Base-by-base conservation (phyloP, 2,329 filamentous ascomycete species). In the Alternaria arbusti region DNA sequence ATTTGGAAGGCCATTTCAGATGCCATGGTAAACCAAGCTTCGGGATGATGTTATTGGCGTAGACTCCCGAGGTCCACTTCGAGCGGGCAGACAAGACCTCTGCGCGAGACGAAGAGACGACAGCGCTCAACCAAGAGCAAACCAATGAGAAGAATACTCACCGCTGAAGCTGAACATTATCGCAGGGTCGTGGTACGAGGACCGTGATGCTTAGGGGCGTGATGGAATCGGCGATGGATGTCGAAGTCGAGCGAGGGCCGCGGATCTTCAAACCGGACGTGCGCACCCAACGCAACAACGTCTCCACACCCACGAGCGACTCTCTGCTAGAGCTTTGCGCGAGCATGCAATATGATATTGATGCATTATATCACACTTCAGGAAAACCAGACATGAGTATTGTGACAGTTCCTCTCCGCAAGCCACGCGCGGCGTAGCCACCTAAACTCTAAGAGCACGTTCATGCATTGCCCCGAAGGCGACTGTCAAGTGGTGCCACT, bases 141-240 rank as follows among this genome's bases (percentile, higher is more conserved):
- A 22, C 44, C 30, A 40, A 40, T 43, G 28, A 52, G 63, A 49
- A 59, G 52, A 30, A 54, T 55, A 78, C 78, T 67, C 72, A 80
- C 78, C 74, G 68, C 74, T 78, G 64, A 79, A 78, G 63, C 70
- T 77, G 72, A 79, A 79, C 78, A 80, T 79, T 61, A 23, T 63
- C 46, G 68, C 50, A 54, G 54, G 55, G 32, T 49, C 26, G 63
- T 44, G 43, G 45, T 55, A 55, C 6, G 25, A 40, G n/a, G 40
- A 8, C 22, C 47, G 52, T 20, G 44, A 43, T 54, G 36, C 30
- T 46, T 32, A 40, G 60, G 44, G 54, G 30, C 30, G 54, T 55
- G 47, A 20, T 46, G 57, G 32, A 57, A 58, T 57, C 30, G 66
- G 40, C 28, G 55, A 56, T 51, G 45, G 22, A 40, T 28, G 45